Base-by-base conservation (phyloP, 2,329 filamentous ascomycete genomes). In the Claviceps monticola region DNA sequence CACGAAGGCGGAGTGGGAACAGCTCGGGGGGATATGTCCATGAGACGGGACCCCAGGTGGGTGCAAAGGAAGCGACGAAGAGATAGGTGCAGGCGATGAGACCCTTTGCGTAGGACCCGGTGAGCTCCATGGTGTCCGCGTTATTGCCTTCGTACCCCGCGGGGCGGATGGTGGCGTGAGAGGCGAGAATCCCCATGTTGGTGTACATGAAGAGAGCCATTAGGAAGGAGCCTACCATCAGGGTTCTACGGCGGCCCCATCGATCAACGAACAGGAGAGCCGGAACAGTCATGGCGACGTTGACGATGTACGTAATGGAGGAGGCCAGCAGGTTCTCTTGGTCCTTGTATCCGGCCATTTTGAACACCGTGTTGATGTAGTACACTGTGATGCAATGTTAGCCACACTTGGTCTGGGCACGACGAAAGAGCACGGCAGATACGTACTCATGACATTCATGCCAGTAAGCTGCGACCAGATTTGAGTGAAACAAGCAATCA, bases 251-350 rank as follows among this genome's bases (percentile, higher is more conserved):
- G 56, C 86, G 85, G 46, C 87, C 87, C 80, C 83, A 87, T 51
- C 74, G 73, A 58, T 93, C 86, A 59, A 90, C 77, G 70, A 73
- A 90, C 52, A 90, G 67, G 23, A 91, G 74, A 1, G 86, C 86
- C 0, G 85, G 84, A 3, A 90, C 64, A 0, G 87, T 91, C 81
- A 88, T 86, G 50, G 82, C 54, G 1, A 91, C 86, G 64, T 90
- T 90, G 71, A 91, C 87, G 59, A 89, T 74, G 56, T 80, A 80
- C 57, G 77, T 73, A 17, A 80, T 75, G 4, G 73, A 75, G 0
- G 76, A 77, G 1, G 75, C 76, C 46, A 78, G 68, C 9, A 80
- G 64, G 39, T 74, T 75, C 55, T 74, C 66, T 52, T 79, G 75
- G 9, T 67, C 65, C 11, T 48, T 53, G 51, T 70, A 69, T 0